Evolutionary conservation across 2,329 filamentous ascomycete genomes (phyloP).

Genomic region (Colletotrichum tropicicola): DNA sequence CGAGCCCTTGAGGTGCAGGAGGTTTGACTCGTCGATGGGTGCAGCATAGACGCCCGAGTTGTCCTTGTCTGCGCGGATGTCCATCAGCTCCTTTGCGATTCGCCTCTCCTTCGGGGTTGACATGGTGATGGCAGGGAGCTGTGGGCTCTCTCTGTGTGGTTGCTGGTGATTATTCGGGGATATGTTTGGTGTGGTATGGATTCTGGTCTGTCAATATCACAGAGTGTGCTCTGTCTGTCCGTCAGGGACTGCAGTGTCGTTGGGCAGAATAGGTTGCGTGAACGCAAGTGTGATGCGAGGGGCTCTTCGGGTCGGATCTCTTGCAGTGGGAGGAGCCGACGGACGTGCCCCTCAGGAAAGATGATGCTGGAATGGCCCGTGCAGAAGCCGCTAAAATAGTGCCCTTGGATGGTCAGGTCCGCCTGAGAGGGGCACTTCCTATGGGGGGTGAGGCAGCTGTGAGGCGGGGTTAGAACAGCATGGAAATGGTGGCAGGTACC

Average conservation of each 20-base stretch:
- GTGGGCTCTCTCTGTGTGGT: neutral
- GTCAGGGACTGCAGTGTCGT: too few species aligned
- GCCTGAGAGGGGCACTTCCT: neutral
- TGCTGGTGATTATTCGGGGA: neutral
- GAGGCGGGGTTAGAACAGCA: neutral
- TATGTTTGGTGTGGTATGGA: neutral
- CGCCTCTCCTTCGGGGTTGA: constrained; percentile 64
- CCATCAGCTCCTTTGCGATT: constrained; percentile 79
- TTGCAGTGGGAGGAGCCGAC: constrained; percentile 5
- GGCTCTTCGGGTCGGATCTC: neutral
- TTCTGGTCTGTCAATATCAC: neutral
- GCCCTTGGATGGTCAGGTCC: constrained; percentile 16
- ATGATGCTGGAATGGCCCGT: constrained; percentile 28
- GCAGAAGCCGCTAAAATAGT: constrained; percentile 15
- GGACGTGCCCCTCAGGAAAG: constrained; percentile 16
- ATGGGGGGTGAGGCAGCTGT: neutral
- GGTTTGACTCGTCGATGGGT: constrained; percentile 70
- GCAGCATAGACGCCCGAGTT: constrained; percentile 80
- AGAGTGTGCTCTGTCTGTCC: too few species aligned
- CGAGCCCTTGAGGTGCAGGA: constrained; percentile 84
- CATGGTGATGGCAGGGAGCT: too few species aligned
- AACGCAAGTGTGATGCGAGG: neutral
- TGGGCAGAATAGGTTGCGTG: neutral
- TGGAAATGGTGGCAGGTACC: too few species aligned
- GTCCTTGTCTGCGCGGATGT: constrained; percentile 76